Evolutionary conservation across 805 yeast genomes (phyloP), one percentile per base, ranked within the genome.

Genomic region (Wickerhamiella sergipiensis): DNA sequence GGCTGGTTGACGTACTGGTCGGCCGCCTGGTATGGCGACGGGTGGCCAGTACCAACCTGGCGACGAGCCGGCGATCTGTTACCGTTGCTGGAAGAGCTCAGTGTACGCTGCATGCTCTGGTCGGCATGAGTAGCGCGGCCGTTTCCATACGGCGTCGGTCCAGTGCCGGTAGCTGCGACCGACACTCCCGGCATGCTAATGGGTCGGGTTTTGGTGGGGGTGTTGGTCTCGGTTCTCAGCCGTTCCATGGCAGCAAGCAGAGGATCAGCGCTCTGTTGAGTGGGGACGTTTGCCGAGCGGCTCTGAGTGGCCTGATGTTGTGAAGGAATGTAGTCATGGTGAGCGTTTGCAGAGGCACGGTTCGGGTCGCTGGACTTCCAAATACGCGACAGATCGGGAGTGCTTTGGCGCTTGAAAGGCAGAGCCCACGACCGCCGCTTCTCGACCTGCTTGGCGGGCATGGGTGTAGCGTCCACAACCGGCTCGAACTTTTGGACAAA

Each of bases 201-300:
- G 12, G 55, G 55, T 23, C 55, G 53, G n/a, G 52, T 39, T 13
- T 44, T 23, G 12, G 40, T 21, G 7, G 26, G n/a, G 15, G 47
- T 19, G 19, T 45, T 29, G 17, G 43, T 39, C 22, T 47, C 49
- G 6, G 45, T 19, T 18, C 31, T 68, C 45, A 70, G 59, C 13
- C 71, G 72, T 52, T 74, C 76, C 49, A 78, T 62, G 1, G 80
- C 80, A 2, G 78, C 76, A 33, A 77, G 72, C 44, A 79, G 62
- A 8, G 81, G 81, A 57, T 78, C 80, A n/a, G 56, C 56, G 46
- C 58, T 36, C 19, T 36, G 19, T 49, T 9, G 62, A 39, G 13
- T 43, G 31, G 1, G 42, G 29, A 13, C 38, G 13, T 40, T 40
- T 5, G 43, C 2, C n/a, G 18, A 13, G n/a, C 43, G 24, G 29